Evolutionary conservation across 2,329 filamentous ascomycete species (phyloP), one percentile per base, ranked within the genome.

Genomic region (Aurifilum marmelostoma): DNA sequence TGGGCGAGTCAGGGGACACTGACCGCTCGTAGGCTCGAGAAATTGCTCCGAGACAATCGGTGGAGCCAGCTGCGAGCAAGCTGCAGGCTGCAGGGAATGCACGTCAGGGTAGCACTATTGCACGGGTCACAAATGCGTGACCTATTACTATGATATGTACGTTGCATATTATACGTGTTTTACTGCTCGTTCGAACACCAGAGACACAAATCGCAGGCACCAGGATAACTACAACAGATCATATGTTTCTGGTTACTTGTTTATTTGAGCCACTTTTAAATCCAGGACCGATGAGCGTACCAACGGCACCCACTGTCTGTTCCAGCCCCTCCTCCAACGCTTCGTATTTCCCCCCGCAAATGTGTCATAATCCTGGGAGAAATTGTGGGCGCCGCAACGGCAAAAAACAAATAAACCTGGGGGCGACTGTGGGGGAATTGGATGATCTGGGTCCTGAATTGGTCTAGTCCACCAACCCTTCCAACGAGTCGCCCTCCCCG

Each of bases 1-100:
- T 43, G 16, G 43, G 21, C 43, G 43, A 47, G 43, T 47, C 43
- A n/a, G 18, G 43, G 43, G 43, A 27, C 24, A 5, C 7, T 14
- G 24, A 14, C n/a, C 11, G 50, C 50, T 3, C 14, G 50, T 14
- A 27, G 24, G 24, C 52, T 29, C 24, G 52, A 29, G 3, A 56
- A 27, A 14, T 16, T 32, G 52, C 14, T 18, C 52, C 27, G 52
- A 2, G 52, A 29, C 52, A 29, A 7, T 4, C 14, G 24, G 52
- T 56, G 52, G 52, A 27, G 29, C 24, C 52, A 18, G 14, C 52
- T 56, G 52, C 52, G 24, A 56, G 24, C 52, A 56, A 16, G 14
- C 52, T 56, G 50, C 47, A 52, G 47, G 21, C 47, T 52, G 50
- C 52, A 56, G 52, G 52, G 27, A 56, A 56, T 29, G 29, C 52